A percentile compares a stretch with the other conserved stretches of the same genome.
phyloP scores from a whole-genome alignment of 164 flowering plant species.

The Annona squamosa region DNA sequence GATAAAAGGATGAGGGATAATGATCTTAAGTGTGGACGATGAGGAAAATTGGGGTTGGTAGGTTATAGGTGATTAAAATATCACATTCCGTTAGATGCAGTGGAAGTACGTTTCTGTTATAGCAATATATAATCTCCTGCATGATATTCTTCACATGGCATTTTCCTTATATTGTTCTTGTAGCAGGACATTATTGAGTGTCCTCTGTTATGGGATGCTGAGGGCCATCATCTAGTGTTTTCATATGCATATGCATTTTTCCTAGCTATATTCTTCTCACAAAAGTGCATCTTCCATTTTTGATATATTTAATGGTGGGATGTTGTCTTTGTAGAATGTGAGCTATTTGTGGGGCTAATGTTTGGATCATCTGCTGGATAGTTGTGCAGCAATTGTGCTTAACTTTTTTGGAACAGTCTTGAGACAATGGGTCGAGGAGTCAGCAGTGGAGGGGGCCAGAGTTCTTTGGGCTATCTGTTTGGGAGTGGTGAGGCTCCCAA shows the following conservation, averaged over 20 bases:
- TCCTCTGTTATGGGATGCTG: neutral
- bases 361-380: neutral
- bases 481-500: conserved; percentile 39
- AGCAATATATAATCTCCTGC: too few relatives aligned
- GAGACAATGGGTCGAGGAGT: conserved; percentile 48
- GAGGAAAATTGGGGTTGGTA: too few relatives aligned
- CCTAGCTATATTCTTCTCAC: neutral
- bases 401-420: neutral
- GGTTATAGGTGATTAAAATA: too few relatives aligned
- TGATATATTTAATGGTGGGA: neutral
- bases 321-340: neutral
- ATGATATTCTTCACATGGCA: too few relatives aligned
- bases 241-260: neutral
- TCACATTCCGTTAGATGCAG: too few relatives aligned
- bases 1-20: too few relatives aligned
- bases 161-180: too few relatives aligned
- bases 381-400: conserved; percentile 4
- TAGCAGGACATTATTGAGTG: neutral
- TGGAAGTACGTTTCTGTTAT: too few relatives aligned
- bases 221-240: neutral
- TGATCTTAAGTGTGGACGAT: too few relatives aligned
- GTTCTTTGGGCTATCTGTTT: conserved; percentile 50
- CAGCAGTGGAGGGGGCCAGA: conserved; percentile 55
- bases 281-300: neutral
- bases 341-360: neutral